Evolutionary conservation across 805 yeast genomes (phyloP).

Genomic region (Metschnikowia reukaufii): DNA sequence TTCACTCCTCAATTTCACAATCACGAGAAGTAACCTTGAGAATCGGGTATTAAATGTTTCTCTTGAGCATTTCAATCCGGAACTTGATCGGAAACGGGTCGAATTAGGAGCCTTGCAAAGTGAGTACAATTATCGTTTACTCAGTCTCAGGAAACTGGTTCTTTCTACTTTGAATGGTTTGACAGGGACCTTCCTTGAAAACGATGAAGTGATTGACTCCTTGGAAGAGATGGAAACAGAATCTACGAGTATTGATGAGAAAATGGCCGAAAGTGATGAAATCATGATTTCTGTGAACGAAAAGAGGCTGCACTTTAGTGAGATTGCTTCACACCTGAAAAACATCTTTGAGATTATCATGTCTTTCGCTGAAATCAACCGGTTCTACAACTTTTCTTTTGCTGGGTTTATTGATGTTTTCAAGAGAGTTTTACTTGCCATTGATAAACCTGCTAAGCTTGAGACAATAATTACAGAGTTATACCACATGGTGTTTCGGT

Average conservation of each 20-base stretch:
- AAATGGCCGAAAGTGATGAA: slow-evolving; percentile 52
- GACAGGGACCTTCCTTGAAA: slow-evolving; percentile 65
- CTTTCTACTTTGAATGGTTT: slow-evolving; percentile 57
- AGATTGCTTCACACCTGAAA: slow-evolving; percentile 58
- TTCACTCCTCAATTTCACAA: slow-evolving; percentile 64
- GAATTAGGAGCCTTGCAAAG: slow-evolving; percentile 56
- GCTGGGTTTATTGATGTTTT: slow-evolving; percentile 27
- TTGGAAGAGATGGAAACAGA: slow-evolving; percentile 68
- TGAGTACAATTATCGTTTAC: slow-evolving; percentile 56
- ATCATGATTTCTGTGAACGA: slow-evolving; percentile 57
- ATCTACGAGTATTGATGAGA: slow-evolving; percentile 50
- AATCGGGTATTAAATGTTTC: slow-evolving; percentile 59
- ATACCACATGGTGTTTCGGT: slow-evolving; percentile 47
- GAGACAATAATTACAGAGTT: slow-evolving; percentile 33
- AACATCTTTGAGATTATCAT: slow-evolving; percentile 49
- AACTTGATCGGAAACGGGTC: slow-evolving; percentile 55
- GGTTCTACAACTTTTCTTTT: slow-evolving; percentile 61
- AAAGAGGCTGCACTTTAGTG: slow-evolving; percentile 46
- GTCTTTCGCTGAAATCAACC: slow-evolving; percentile 34
- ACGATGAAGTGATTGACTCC: slow-evolving; percentile 56
- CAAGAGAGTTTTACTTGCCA: slow-evolving; percentile 15
- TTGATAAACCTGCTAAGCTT: slow-evolving; percentile 21
- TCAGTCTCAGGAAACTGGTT: slow-evolving; percentile 56
- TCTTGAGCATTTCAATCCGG: slow-evolving; percentile 60
- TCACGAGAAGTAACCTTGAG: slow-evolving; percentile 68